Percentiles rank a stretch among this genome's conserved stretches.
Evolutionary conservation across 2,329 filamentous ascomycete species (phyloP).

Genomic region (Fonsecaea multimorphosa): DNA sequence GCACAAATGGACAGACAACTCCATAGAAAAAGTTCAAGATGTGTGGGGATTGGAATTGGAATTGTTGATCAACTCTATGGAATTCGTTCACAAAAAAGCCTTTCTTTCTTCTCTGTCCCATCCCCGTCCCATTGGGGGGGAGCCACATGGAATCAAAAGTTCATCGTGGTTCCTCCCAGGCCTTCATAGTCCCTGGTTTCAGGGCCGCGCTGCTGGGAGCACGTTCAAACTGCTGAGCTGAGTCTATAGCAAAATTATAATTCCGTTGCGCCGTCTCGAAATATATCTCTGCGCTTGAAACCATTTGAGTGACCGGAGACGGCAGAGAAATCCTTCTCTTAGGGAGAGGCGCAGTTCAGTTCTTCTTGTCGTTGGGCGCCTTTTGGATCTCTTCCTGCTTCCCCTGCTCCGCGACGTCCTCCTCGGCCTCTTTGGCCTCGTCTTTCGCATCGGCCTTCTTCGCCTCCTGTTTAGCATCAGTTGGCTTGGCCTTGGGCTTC

Average conservation of each 20-base stretch:
- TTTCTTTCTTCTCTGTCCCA: neutral
- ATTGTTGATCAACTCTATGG: slow-evolving; percentile 11
- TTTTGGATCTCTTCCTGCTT: slow-evolving; percentile 44
- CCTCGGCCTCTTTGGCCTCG: slow-evolving; percentile 56
- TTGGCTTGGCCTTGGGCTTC: slow-evolving; percentile 69
- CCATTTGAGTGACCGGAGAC: neutral
- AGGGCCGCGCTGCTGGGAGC: neutral
- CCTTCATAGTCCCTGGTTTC: neutral
- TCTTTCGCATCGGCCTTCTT: slow-evolving; percentile 59
- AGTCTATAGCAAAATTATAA: neutral
- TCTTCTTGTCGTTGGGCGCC: slow-evolving; percentile 36
- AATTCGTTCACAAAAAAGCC: slow-evolving; percentile 4
- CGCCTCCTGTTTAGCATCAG: slow-evolving; percentile 47
- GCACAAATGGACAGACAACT: no score
- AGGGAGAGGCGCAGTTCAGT: slow-evolving; percentile 14
- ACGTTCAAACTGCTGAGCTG: slow-evolving; percentile 1
- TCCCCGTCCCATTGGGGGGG: neutral
- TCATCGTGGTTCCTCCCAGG: neutral
- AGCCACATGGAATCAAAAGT: neutral
- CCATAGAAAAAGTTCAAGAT: no score
- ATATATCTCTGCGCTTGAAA: neutral
- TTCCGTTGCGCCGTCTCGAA: neutral
- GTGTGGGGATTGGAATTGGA: slow-evolving; percentile 2
- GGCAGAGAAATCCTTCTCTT: neutral
- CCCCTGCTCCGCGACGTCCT: slow-evolving; percentile 50